Conservation (phyloP, 495 filamentous ascomycete genomes). For the Penicillium antarcticum region DNA sequence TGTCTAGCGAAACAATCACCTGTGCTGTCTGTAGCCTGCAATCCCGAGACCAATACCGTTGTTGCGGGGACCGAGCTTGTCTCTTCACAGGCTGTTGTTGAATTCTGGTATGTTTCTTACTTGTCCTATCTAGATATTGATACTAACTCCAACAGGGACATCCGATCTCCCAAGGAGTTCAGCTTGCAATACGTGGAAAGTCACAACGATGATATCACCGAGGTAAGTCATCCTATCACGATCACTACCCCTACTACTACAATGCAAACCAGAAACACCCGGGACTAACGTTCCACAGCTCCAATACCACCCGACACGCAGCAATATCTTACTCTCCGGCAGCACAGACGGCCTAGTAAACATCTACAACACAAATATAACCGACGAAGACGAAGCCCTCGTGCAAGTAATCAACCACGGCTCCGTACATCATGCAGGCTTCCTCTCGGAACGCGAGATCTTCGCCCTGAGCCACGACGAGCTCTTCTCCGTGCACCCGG, state of each 20-base stretch:
- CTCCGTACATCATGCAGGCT: conserved; percentile 83
- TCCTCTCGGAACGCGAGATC: conserved; percentile 64
- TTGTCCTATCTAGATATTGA: conserved; percentile 7
- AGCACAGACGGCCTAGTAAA: conserved; percentile 92
- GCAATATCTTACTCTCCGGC: conserved; percentile 70
- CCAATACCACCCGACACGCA: conserved; percentile 64
- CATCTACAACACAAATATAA: conserved; percentile 69
- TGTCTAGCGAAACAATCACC: conserved; percentile 43
- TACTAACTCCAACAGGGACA: conserved; percentile 58
- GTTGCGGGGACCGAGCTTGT: conserved; percentile 78
- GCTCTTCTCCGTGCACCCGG: conserved; percentile 70
- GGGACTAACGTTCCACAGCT: conserved; percentile 44
- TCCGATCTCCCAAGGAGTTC: conserved; percentile 52
- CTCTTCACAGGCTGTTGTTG: conserved; percentile 67
- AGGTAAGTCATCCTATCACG: conserved; percentile 46
- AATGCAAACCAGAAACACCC: neutral
- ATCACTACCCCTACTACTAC: neutral
- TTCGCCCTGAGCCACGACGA: conserved; percentile 81
- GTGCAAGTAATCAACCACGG: conserved; percentile 84
- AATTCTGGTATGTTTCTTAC: conserved; percentile 60
- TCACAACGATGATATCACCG: conserved; percentile 90
- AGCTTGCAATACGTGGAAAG: conserved; percentile 72
- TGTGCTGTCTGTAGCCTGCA: conserved; percentile 68
- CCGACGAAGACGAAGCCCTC: conserved; percentile 83
- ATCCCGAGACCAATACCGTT: conserved; percentile 52